phyloP scores from a whole-genome alignment of 805 yeast species.

The Lipomyces anomalus region DNA sequence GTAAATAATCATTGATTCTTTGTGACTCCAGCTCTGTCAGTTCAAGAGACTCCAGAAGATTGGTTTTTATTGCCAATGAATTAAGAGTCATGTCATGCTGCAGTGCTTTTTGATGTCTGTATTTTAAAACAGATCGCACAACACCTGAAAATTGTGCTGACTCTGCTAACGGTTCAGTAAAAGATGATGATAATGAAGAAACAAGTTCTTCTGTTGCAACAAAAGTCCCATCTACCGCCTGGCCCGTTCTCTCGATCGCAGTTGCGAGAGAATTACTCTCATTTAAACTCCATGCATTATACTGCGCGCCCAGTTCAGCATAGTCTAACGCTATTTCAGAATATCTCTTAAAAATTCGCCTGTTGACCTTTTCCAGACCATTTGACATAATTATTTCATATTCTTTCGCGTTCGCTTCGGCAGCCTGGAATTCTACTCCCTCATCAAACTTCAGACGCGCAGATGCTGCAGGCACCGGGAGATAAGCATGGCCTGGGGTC shows the following conservation, averaged over 20 bases:
- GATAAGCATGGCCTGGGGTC: constrained; percentile 52
- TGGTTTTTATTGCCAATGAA: constrained; percentile 34
- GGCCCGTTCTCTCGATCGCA: constrained; percentile 75
- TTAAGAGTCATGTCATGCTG: constrained; percentile 46
- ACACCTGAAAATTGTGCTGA: constrained; percentile 61
- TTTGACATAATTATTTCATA: constrained; percentile 41
- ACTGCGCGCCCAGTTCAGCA: constrained; percentile 71
- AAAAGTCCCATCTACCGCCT: constrained; percentile 64
- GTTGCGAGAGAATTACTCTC: constrained; percentile 40
- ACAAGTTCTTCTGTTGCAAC: constrained; percentile 50
- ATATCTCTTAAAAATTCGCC: constrained; percentile 49
- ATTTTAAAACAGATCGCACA: constrained; percentile 53
- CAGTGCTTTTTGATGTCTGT: constrained; percentile 50
- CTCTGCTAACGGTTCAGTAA: constrained; percentile 64
- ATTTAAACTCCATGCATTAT: constrained; percentile 56
- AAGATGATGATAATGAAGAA: constrained; percentile 49
- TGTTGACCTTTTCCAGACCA: constrained; percentile 54
- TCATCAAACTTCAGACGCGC: constrained; percentile 34
- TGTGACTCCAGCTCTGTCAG: constrained; percentile 42
- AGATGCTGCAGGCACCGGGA: constrained; percentile 55
- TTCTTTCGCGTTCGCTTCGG: constrained; percentile 43
- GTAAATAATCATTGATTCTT: constrained; percentile 34
- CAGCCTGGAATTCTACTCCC: constrained; percentile 39
- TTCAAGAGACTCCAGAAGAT: constrained; percentile 36
- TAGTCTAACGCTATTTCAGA: constrained; percentile 57